These are phyloP conservation scores for Coniochaeta hoffmannii DNA, from an alignment of 2,329 filamentous ascomycete species.

Conservation along the genomic window DNA sequence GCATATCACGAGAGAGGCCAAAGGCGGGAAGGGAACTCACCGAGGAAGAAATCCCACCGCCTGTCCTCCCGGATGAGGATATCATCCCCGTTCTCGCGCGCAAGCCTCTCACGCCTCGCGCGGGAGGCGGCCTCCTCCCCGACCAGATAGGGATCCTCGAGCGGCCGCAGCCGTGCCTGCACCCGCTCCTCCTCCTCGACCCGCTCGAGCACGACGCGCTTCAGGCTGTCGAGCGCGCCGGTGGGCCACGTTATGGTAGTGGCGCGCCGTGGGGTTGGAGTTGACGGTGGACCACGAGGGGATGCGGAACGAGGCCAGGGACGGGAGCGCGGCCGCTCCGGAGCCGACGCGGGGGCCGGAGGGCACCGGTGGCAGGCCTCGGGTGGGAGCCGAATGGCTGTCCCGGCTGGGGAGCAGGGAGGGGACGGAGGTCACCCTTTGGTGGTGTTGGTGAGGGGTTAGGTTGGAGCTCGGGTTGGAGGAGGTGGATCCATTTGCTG, in stretches of 20 bases:
- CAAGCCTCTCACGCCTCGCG: constrained; percentile 49
- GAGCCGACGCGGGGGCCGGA: constrained; percentile 19
- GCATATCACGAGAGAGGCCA: background rate
- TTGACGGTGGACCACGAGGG: constrained; percentile 50
- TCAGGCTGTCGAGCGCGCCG: constrained; percentile 38
- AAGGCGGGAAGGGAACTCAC: constrained; percentile 29
- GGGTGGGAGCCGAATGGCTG: constrained; percentile 8
- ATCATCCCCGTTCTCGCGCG: constrained; percentile 47
- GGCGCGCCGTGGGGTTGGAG: constrained; percentile 47
- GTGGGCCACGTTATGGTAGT: constrained; percentile 57
- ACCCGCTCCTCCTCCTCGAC: constrained; percentile 27
- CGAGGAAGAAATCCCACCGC: constrained; percentile 54
- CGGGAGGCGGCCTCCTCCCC: constrained; percentile 55
- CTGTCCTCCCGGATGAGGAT: constrained; percentile 49
- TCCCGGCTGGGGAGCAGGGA: constrained; percentile 1
- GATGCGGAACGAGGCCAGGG: constrained; percentile 47
- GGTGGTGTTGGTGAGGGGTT: background rate
- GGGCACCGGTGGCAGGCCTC: constrained; percentile 44
- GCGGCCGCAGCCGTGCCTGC: constrained; percentile 32
- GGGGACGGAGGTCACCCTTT: constrained; percentile 1
- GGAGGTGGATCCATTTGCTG: constrained; percentile 28
- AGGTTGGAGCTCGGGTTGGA: constrained; percentile 8
- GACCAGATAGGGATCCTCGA: constrained; percentile 62
- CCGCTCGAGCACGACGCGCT: constrained; percentile 26
- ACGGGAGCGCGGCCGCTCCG: constrained; percentile 24